A percentile compares a stretch with the other conserved stretches of the same genome.
phyloP scores from a whole-genome alignment of 139 green algal genomes.

The Zygnema circumcarinatum region DNA sequence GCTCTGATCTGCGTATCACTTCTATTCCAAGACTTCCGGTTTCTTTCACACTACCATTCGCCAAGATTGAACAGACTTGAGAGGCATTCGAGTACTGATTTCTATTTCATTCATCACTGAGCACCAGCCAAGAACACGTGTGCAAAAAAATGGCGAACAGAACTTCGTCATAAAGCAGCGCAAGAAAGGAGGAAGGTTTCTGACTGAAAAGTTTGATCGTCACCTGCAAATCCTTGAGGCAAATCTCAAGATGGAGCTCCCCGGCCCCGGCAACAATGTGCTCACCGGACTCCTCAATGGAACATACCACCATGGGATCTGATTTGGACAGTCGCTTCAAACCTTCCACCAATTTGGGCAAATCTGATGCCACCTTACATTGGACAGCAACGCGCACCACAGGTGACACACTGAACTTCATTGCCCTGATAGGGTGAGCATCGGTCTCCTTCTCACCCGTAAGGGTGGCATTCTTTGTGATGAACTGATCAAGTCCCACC shows the following conservation, averaged over 20 bases:
- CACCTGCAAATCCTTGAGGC: conserved; percentile 96
- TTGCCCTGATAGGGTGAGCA: conserved; percentile 96
- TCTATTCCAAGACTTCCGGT: too few relatives aligned
- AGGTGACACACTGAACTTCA: conserved; percentile 99
- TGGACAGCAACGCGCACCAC: conserved; percentile 92
- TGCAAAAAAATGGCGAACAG: too few relatives aligned
- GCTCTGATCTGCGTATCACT: too few relatives aligned
- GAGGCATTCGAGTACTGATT: too few relatives aligned
- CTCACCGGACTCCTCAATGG: conserved; percentile 99
- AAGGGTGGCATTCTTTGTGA: conserved; percentile 98
- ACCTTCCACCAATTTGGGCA: conserved; percentile 99
- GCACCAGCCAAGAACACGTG: too few relatives aligned
- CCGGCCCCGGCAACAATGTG: conserved; percentile 97
- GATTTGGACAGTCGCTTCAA: conserved; percentile 97
- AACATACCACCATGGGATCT: conserved; percentile 98
- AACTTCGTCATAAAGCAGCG: background rate
- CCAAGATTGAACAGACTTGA: too few relatives aligned
- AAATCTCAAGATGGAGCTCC: conserved; percentile 99
- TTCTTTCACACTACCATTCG: too few relatives aligned
- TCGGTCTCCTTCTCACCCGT: conserved; percentile 85
- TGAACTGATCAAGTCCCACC: conserved; percentile 98
- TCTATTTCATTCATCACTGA: too few relatives aligned
- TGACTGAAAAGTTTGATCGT: background rate
- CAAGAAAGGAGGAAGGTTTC: background rate
- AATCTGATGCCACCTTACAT: conserved; percentile 93